phyloP scores from a whole-genome alignment of 805 yeast genomes.

The Monosporozyma aerobia region DNA sequence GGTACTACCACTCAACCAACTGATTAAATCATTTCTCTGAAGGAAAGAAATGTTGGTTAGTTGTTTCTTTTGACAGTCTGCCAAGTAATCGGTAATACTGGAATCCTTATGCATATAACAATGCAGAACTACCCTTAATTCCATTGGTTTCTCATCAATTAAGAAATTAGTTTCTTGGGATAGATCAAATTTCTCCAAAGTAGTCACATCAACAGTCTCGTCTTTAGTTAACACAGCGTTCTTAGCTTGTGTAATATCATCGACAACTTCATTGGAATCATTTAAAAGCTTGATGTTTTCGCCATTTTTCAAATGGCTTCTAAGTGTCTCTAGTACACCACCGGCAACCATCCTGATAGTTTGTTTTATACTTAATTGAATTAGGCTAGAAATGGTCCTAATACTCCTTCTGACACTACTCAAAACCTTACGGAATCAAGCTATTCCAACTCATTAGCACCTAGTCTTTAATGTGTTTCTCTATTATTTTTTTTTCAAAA shows the following conservation, averaged over 20 bases:
- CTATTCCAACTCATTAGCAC: not conserved
- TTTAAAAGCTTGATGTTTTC: conserved; percentile 12
- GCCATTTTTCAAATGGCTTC: conserved; percentile 14
- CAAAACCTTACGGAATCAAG: not conserved
- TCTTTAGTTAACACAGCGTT: conserved; percentile 19
- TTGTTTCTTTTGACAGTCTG: conserved; percentile 54
- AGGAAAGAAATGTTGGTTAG: conserved; percentile 69
- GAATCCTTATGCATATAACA: conserved; percentile 72
- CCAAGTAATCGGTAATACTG: conserved; percentile 72
- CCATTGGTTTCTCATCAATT: conserved; percentile 40
- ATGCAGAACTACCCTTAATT: conserved; percentile 55
- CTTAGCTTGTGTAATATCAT: conserved; percentile 33
- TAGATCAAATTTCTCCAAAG: conserved; percentile 29
- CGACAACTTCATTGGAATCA: conserved; percentile 18
- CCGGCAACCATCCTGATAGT: not conserved
- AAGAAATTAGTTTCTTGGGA: conserved; percentile 44
- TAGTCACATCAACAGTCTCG: conserved; percentile 16
- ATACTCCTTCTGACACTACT: not conserved
- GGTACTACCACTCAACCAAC: conserved; percentile 70
- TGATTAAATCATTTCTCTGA: conserved; percentile 74
- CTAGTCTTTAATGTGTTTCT: not conserved
- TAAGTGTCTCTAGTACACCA: conserved; percentile 5
- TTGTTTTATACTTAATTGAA: not conserved
- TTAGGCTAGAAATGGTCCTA: not conserved
- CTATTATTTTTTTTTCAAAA: not conserved